Conservation (phyloP, 2,329 filamentous ascomycete species). For the Penicillium sumatraense region DNA sequence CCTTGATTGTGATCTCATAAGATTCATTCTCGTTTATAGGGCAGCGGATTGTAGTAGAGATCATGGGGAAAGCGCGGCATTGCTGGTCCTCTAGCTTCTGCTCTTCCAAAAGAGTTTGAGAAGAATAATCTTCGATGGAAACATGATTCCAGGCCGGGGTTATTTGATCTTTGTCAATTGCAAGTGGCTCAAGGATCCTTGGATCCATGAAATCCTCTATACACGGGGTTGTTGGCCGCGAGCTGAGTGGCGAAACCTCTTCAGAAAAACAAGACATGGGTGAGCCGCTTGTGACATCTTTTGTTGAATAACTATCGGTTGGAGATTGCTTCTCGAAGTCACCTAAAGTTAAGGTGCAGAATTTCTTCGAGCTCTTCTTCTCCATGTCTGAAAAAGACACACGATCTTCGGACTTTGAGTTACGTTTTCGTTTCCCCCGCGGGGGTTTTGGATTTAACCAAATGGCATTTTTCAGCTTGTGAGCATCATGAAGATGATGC, state of each 20-base stretch:
- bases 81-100: neutral
- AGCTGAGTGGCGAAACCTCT: constrained; percentile 2
- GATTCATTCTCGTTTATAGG: neutral
- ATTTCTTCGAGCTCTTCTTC: neutral
- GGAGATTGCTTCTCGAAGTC: neutral
- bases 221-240: constrained; percentile 5
- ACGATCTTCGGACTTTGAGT: constrained; percentile 1
- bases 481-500: constrained; percentile 11
- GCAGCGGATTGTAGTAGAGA: neutral
- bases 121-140: neutral
- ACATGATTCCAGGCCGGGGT: neutral
- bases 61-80: neutral
- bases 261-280: constrained; percentile 4
- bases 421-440: constrained; percentile 7
- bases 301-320: neutral
- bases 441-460: constrained; percentile 9
- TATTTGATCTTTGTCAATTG: neutral
- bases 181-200: constrained; percentile 4
- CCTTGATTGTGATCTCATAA: neutral
- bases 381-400: neutral
- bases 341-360: neutral
- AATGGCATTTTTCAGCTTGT: constrained; percentile 16
- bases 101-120: neutral
- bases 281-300: constrained; percentile 3
- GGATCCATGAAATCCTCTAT: constrained; percentile 7